A percentile compares a stretch with the other conserved stretches of the same genome.
phyloP scores from a whole-genome alignment of 345 rosid species.

The Erodium maritimum region DNA sequence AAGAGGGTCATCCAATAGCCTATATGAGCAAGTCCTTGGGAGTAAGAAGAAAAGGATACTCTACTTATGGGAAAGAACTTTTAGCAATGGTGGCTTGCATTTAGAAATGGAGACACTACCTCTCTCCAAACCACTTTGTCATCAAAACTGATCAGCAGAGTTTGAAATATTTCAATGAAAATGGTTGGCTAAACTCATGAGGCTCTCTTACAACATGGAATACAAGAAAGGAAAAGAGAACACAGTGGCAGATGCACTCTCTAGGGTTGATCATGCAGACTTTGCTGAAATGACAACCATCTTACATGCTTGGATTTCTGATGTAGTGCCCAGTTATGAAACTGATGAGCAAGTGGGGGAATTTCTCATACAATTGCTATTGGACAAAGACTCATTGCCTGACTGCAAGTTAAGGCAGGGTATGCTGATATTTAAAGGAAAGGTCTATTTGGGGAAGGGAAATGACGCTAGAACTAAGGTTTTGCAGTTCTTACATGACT shows the following conservation, averaged over 20 bases:
- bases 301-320: background rate
- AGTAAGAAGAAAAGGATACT: too few species aligned
- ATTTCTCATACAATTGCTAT: background rate
- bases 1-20: background rate
- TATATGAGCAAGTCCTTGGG: too few species aligned
- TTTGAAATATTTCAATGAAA: background rate
- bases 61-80: too few species aligned
- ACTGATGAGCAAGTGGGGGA: background rate
- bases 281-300: background rate
- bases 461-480: too few species aligned
- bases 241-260: background rate
- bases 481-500: too few species aligned
- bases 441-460: too few species aligned
- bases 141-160: too few species aligned
- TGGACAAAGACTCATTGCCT: background rate
- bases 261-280: background rate
- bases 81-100: too few species aligned
- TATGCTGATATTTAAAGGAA: too few species aligned
- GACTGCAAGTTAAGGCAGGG: background rate
- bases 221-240: background rate
- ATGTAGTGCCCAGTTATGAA: background rate
- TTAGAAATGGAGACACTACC: too few species aligned
- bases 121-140: too few species aligned
- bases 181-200: background rate
- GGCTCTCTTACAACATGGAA: background rate